Evolutionary conservation across 108 stramenopile genomes (phyloP).

Genomic region (Cyclotella baltica): DNA sequence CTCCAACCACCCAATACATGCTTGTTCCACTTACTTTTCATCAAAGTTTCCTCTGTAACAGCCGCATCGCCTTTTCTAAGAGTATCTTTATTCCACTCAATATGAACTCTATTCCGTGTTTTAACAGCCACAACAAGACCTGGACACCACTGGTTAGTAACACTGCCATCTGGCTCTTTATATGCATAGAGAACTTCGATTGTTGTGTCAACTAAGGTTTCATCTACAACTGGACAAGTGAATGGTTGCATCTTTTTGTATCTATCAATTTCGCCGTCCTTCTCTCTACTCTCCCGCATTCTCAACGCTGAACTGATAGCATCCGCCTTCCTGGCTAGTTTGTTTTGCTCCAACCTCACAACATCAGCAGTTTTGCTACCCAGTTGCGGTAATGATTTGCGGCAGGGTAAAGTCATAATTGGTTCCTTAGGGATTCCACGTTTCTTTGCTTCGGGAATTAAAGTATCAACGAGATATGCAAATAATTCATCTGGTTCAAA

Average conservation of each 20-base stretch:
- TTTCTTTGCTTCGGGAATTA: background rate
- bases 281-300: background rate
- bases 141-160: too few relatives aligned
- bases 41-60: too few relatives aligned
- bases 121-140: too few relatives aligned
- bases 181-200: too few relatives aligned
- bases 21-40: too few relatives aligned
- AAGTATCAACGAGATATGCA: background rate
- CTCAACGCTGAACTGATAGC: background rate
- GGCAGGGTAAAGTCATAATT: background rate
- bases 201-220: too few relatives aligned
- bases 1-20: too few relatives aligned
- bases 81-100: too few relatives aligned
- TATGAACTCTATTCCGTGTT: too few relatives aligned
- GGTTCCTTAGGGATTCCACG: conserved; percentile 1
- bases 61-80: too few relatives aligned
- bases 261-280: background rate
- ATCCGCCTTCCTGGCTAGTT: background rate
- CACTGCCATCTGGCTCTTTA: too few relatives aligned
- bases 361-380: background rate
- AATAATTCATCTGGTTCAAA: background rate
- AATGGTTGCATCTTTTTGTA: conserved; percentile 4
- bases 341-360: background rate
- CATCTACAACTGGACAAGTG: too few relatives aligned
- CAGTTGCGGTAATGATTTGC: background rate